These are phyloP conservation scores for Monilinia fructigena DNA, from an alignment of 2,329 filamentous ascomycete species.

Conservation along the genomic window DNA sequence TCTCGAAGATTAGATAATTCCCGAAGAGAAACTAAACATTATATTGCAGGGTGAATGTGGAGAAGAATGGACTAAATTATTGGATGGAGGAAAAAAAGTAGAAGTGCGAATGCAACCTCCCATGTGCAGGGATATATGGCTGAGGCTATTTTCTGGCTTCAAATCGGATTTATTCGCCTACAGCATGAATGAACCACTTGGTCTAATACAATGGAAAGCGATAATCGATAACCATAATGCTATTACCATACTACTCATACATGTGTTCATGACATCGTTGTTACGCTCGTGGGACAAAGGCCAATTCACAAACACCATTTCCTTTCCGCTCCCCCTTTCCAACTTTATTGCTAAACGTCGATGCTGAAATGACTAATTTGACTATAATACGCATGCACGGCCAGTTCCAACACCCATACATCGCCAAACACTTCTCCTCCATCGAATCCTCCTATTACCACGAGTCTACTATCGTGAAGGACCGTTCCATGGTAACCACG, in stretches of 20 bases:
- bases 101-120: not conserved
- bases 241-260: slow-evolving; percentile 22
- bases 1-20: not conserved
- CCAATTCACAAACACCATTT: slow-evolving; percentile 19
- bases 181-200: not conserved
- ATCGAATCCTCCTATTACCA: slow-evolving; percentile 67
- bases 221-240: slow-evolving; percentile 15
- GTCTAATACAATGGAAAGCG: not conserved
- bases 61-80: not conserved
- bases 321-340: slow-evolving; percentile 10
- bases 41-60: not conserved
- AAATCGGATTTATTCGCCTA: not conserved
- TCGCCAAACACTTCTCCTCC: slow-evolving; percentile 67
- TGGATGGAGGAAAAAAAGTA: not conserved
- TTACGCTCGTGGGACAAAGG: slow-evolving; percentile 3
- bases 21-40: not conserved
- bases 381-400: slow-evolving; percentile 69
- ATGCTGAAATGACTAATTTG: slow-evolving; percentile 73
- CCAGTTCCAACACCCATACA: slow-evolving; percentile 65
- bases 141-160: not conserved
- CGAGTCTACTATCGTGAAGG: slow-evolving; percentile 62
- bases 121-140: not conserved
- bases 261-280: slow-evolving; percentile 19
- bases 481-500: slow-evolving; percentile 67
- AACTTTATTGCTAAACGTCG: slow-evolving; percentile 50